phyloP scores from a whole-genome alignment of 2,329 filamentous ascomycete species.

The Bertia moriformis region DNA sequence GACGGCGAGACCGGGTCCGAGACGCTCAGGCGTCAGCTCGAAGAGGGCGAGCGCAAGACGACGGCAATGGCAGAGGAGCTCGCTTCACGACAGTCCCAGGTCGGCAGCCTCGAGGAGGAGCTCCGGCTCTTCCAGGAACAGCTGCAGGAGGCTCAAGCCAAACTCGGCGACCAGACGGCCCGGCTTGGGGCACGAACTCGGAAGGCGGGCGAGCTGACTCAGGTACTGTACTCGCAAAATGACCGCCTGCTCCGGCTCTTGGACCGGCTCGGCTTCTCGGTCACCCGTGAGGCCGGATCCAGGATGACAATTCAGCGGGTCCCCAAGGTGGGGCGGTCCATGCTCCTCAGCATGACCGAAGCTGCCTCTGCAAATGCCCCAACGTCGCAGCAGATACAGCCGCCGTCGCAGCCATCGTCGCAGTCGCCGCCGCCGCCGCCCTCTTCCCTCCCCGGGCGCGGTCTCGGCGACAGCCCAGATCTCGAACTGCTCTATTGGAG shows the following conservation, averaged over 20 bases:
- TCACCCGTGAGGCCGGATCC: conserved; percentile 60
- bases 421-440: no score
- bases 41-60: conserved; percentile 46
- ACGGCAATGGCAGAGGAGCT: conserved; percentile 49
- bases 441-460: no score
- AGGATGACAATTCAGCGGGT: conserved; percentile 64
- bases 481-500: conserved; percentile 73
- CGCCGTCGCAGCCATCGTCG: no score
- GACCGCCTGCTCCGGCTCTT: conserved; percentile 71
- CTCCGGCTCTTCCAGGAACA: conserved; percentile 53
- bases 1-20: conserved; percentile 52
- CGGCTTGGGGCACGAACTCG: conserved; percentile 45
- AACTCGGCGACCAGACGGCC: no score
- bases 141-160: conserved; percentile 35
- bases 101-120: conserved; percentile 42
- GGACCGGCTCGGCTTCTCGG: conserved; percentile 72
- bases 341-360: conserved; percentile 39
- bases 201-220: conserved; percentile 70
- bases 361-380: conserved; percentile 39
- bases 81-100: conserved; percentile 47
- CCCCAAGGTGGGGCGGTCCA: conserved; percentile 40
- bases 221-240: conserved; percentile 69
- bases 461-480: conserved; percentile 46
- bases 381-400: conserved; percentile 35
- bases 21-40: conserved; percentile 39